phyloP scores from a whole-genome alignment of 495 filamentous ascomycete genomes.

The Podospora pseudocomata region DNA sequence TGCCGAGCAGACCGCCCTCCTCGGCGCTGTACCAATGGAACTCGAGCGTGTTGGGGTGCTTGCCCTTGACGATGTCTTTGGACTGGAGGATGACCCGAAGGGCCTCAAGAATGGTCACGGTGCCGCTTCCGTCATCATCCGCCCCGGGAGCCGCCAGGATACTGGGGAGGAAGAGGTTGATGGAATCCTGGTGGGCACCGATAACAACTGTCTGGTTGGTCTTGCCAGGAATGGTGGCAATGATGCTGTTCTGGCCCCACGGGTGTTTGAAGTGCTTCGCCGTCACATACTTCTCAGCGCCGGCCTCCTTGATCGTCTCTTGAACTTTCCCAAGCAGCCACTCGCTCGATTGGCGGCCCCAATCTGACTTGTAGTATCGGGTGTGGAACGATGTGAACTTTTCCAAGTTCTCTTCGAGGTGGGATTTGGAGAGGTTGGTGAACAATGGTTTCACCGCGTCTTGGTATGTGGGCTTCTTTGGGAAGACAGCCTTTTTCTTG shows the following conservation, averaged over 20 bases:
- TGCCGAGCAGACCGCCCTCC: constrained; percentile 89
- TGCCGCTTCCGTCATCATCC: constrained; percentile 59
- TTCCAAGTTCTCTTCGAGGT: constrained; percentile 71
- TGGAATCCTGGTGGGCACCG: constrained; percentile 66
- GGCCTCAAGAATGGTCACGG: constrained; percentile 59
- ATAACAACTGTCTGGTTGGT: constrained; percentile 75
- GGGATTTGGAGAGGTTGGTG: constrained; percentile 62
- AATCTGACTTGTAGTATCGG: constrained; percentile 55
- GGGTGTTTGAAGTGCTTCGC: constrained; percentile 73
- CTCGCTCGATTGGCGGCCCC: constrained; percentile 79
- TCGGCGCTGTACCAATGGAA: constrained; percentile 99
- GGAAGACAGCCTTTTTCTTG: constrained; percentile 54
- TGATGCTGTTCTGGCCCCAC: constrained; percentile 89
- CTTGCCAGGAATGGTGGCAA: constrained; percentile 87
- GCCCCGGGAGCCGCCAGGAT: constrained; percentile 65
- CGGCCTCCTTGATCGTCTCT: constrained; percentile 62
- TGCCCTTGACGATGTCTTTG: constrained; percentile 48
- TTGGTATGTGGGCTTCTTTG: constrained; percentile 61
- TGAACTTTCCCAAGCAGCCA: constrained; percentile 83
- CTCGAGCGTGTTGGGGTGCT: constrained; percentile 79
- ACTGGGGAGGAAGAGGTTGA: constrained; percentile 85
- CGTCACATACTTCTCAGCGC: constrained; percentile 62
- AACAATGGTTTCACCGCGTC: constrained; percentile 65
- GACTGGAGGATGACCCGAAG: constrained; percentile 56
- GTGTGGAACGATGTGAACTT: constrained; percentile 34